Evolutionary conservation across 495 filamentous ascomycete genomes (phyloP).

Genomic region (Aspergillus biplanus): DNA sequence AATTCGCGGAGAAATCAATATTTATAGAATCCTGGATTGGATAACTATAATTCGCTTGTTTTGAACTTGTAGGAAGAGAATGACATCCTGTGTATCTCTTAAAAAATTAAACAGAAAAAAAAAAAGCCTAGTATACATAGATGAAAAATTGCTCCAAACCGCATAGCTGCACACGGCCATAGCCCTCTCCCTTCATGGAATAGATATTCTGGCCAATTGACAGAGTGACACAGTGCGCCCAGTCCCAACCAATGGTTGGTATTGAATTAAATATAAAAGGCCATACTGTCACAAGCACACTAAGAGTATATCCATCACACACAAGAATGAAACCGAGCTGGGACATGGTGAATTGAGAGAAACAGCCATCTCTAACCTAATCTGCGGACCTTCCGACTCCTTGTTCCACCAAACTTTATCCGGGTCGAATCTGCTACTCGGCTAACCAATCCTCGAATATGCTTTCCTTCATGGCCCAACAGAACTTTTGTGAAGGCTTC

Average conservation of each 20-base stretch:
- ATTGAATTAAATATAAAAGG: no score
- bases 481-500: conserved; percentile 89
- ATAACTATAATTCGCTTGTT: not conserved
- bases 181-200: not conserved
- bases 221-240: no score
- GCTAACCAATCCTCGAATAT: conserved; percentile 68
- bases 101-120: not conserved
- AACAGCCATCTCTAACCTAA: conserved; percentile 58
- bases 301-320: not conserved
- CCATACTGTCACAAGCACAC: not conserved
- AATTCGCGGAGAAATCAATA: not conserved
- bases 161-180: not conserved
- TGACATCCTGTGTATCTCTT: conserved; percentile 9
- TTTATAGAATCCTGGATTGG: not conserved
- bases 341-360: not conserved
- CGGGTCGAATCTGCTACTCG: conserved; percentile 82
- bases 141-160: conserved; percentile 6
- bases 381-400: conserved; percentile 78
- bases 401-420: conserved; percentile 94
- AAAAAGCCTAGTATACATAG: conserved; percentile 22
- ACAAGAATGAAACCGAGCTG: not conserved
- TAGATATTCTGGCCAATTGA: no score
- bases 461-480: conserved; percentile 79
- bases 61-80: not conserved
- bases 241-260: no score